A percentile compares a stretch with the other conserved stretches of the same genome.
phyloP scores from a whole-genome alignment of 345 rosid genomes.

The Aquilaria malaccensis region DNA sequence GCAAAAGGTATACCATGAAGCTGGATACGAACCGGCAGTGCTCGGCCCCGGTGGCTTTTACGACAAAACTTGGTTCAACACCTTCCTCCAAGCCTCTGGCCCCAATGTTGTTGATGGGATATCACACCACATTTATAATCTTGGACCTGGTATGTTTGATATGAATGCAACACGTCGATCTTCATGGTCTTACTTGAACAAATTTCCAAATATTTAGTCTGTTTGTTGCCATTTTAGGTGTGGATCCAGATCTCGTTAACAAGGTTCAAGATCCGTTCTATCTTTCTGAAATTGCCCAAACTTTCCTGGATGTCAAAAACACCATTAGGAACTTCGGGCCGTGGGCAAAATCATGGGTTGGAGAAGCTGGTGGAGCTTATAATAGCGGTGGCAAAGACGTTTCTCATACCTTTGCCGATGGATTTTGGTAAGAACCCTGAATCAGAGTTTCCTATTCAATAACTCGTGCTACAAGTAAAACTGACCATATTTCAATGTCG shows the following conservation, averaged over 20 bases:
- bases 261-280: constrained; percentile 49
- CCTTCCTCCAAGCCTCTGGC: constrained; percentile 32
- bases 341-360: constrained; percentile 54
- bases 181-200: background rate
- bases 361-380: constrained; percentile 66
- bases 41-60: constrained; percentile 55
- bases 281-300: constrained; percentile 37
- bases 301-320: constrained; percentile 23
- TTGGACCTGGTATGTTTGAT: constrained; percentile 36
- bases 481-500: background rate
- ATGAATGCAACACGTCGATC: background rate
- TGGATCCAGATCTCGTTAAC: constrained; percentile 28
- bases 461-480: background rate
- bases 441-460: background rate
- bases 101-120: constrained; percentile 38
- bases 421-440: constrained; percentile 40
- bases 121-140: constrained; percentile 60
- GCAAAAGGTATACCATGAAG: constrained; percentile 25
- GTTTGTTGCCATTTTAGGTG: constrained; percentile 25
- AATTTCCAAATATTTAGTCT: background rate
- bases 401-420: constrained; percentile 44
- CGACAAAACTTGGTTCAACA: constrained; percentile 46
- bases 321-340: constrained; percentile 30
- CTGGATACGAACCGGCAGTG: constrained; percentile 29
- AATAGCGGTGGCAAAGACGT: constrained; percentile 66